Evolutionary conservation across 257 asterid genomes (phyloP), one percentile per base, ranked within the genome.

Genomic region (Solanum paucissectum): DNA sequence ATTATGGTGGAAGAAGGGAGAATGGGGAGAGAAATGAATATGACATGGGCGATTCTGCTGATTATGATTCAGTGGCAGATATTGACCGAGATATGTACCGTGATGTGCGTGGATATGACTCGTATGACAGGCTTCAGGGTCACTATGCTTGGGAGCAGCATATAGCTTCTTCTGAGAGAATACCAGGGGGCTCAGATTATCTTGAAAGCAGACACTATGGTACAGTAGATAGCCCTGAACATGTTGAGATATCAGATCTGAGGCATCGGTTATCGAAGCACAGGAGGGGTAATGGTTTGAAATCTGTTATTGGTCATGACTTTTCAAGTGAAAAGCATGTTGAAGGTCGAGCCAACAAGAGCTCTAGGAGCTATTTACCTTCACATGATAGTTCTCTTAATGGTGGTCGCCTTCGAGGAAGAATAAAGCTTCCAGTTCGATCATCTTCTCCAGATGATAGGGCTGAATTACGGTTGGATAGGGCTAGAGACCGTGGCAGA

Each of bases 261-360:
- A 94, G 99, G 89, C 94, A 91, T 90, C 95, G 89, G 84, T 87
- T 96, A 72, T 88, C 94, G 7, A 95, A 93, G 92, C 92, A 93
- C 44, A 92, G 94, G 90, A 93, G 89, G 86, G 91, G 91, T 84
- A 94, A 93, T 89, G 95, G 98, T 60, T 93, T 96, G 90, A 94
- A 98, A 89, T 96, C 99, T 87, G 95, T 96, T 83, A 90, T 96
- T 64, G 93, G 91, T 88, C 93, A 92, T 34, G 98, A 93, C 83
- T 88, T 91, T 87, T 66, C 88, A 23, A 95, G 91, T 64, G 95
- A 94, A 87, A 87, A 88, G 88, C 90, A 85, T 38, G 92, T 42
- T 37, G 92, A 91, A 72, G 95, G 91, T 49, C 88, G 90, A 87
- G 88, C 90, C 85, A 87, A 91, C 88, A 92, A 69, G 88, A 91